Evolutionary conservation across 441 rosid genomes (phyloP).

Genomic region (Pelargonium cotyledonis): DNA sequence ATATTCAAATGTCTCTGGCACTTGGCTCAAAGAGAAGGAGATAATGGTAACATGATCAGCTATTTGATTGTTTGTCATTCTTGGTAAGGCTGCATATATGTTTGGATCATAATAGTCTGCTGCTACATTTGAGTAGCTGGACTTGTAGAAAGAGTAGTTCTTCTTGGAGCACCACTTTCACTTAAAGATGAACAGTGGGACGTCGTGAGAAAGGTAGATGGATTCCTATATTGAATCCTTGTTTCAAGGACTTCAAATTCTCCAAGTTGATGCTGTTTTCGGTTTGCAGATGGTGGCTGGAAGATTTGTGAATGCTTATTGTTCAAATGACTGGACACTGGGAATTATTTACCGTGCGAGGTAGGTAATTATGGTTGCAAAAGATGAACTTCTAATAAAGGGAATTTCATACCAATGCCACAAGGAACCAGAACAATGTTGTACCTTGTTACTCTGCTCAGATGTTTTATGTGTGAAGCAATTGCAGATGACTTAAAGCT

Average conservation of each 20-base stretch:
- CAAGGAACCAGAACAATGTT: background rate
- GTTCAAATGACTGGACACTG: slow-evolving; percentile 83
- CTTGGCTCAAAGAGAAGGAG: slow-evolving; percentile 57
- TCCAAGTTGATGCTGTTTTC: background rate
- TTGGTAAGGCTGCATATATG: background rate
- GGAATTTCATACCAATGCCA: background rate
- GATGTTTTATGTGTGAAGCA: too few relatives aligned
- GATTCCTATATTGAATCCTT: background rate
- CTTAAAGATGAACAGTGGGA: slow-evolving; percentile 79
- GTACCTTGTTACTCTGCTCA: background rate
- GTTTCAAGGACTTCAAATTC: background rate
- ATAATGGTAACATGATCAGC: slow-evolving; percentile 39
- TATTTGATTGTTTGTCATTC: background rate
- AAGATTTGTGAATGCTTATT: slow-evolving; percentile 81
- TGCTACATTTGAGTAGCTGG: slow-evolving; percentile 46
- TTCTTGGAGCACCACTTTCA: slow-evolving; percentile 89
- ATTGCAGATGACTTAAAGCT: too few relatives aligned
- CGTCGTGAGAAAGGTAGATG: slow-evolving; percentile 69
- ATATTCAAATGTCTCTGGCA: slow-evolving; percentile 74
- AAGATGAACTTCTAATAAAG: background rate
- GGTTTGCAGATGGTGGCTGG: slow-evolving; percentile 82
- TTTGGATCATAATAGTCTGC: background rate
- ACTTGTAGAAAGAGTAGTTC: slow-evolving; percentile 84
- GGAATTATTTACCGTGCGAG: slow-evolving; percentile 91
- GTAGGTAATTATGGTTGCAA: slow-evolving; percentile 29